A percentile compares a stretch with the other conserved stretches of the same genome.
phyloP scores from a whole-genome alignment of 208 protist species.

The Porcisia hertigi region DNA sequence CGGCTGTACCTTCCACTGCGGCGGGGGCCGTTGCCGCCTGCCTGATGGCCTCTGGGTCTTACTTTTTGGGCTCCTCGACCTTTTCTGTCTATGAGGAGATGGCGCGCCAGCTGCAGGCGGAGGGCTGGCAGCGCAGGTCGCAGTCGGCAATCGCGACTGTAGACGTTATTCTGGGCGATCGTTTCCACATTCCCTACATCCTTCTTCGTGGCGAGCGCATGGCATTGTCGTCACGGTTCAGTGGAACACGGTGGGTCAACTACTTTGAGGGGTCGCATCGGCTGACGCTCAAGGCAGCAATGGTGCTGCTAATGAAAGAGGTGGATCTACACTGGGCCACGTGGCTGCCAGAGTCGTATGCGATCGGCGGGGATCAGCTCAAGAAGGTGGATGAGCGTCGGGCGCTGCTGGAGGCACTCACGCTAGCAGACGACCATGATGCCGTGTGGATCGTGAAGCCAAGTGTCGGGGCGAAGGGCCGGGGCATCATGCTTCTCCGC shows the following conservation, averaged over 20 bases:
- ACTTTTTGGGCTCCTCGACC: slow-evolving; percentile 52
- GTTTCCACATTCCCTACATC: slow-evolving; percentile 79
- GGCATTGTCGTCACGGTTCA: slow-evolving; percentile 49
- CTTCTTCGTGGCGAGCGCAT: slow-evolving; percentile 65
- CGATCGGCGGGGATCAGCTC: slow-evolving; percentile 62
- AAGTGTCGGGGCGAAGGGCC: slow-evolving; percentile 76
- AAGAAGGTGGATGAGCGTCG: slow-evolving; percentile 58
- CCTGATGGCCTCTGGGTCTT: slow-evolving; percentile 8
- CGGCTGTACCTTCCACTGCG: background rate
- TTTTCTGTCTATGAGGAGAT: slow-evolving; percentile 91
- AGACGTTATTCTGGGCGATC: slow-evolving; percentile 80
- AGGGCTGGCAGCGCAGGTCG: slow-evolving; percentile 50
- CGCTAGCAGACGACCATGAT: slow-evolving; percentile 16
- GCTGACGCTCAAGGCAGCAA: slow-evolving; percentile 83
- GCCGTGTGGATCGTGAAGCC: slow-evolving; percentile 90
- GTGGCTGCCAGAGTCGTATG: slow-evolving; percentile 85
- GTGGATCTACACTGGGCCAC: slow-evolving; percentile 40
- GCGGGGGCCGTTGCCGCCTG: background rate
- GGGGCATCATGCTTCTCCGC: slow-evolving; percentile 63
- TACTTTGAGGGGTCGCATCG: slow-evolving; percentile 86
- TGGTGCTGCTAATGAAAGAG: slow-evolving; percentile 58
- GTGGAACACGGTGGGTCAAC: slow-evolving; percentile 81
- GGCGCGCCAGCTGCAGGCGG: slow-evolving; percentile 56
- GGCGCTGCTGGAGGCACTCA: slow-evolving; percentile 39
- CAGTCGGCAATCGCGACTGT: slow-evolving; percentile 33